These are phyloP conservation scores for Phaeotremella skinneri DNA, from an alignment of 768 basidiomycete species.

Conservation along the genomic window DNA sequence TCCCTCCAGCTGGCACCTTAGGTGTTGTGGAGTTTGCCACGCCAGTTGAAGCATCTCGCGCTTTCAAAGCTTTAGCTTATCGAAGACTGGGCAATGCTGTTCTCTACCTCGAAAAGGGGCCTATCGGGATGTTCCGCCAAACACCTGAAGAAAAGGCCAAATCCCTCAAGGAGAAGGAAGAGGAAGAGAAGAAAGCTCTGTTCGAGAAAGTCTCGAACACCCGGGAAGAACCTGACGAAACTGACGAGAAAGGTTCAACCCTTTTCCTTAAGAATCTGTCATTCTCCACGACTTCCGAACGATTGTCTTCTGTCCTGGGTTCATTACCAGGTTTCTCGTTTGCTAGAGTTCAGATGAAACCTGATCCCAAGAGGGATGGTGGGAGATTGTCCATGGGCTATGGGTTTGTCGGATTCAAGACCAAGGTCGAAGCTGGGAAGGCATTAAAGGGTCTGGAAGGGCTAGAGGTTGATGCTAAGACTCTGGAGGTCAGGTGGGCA, in stretches of 20 bases:
- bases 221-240: conserved; percentile 23
- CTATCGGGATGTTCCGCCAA: conserved; percentile 71
- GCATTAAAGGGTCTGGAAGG: conserved; percentile 76
- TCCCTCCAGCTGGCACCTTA: conserved; percentile 90
- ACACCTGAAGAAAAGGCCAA: conserved; percentile 50
- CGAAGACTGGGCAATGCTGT: conserved; percentile 82
- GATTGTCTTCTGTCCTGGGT: conserved; percentile 67
- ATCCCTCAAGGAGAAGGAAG: conserved; percentile 46
- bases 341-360: conserved; percentile 85
- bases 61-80: conserved; percentile 80
- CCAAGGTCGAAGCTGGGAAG: conserved; percentile 66
- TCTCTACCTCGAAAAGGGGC: conserved; percentile 89
- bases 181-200: conserved; percentile 53
- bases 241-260: conserved; percentile 64
- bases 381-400: conserved; percentile 87
- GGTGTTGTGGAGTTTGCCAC: conserved; percentile 85
- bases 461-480: conserved; percentile 81
- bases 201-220: conserved; percentile 26
- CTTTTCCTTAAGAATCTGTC: conserved; percentile 92
- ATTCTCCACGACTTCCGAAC: conserved; percentile 81
- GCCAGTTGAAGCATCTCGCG: conserved; percentile 66
- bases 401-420: conserved; percentile 89
- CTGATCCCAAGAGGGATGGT: conserved; percentile 71
- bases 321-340: conserved; percentile 77
- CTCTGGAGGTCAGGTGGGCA: conserved; percentile 78